phyloP scores from a whole-genome alignment of 768 basidiomycete genomes.

The Solioccasus polychromus region DNA sequence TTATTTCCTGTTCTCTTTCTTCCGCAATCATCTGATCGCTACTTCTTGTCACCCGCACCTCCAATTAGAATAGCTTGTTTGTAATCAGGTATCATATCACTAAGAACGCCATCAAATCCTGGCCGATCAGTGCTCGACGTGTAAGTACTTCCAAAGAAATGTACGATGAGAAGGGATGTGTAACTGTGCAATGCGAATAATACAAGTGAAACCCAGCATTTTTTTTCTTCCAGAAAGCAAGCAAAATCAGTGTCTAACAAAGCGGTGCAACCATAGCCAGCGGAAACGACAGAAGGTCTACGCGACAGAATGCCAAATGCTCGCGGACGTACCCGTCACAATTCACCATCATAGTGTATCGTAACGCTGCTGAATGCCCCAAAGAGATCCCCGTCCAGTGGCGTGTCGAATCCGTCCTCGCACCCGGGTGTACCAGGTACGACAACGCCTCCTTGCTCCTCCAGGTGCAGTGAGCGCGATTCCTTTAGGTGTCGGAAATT shows the following conservation, averaged over 20 bases:
- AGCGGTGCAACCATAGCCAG: slow-evolving; percentile 2
- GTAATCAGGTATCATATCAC: slow-evolving; percentile 32
- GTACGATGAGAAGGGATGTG: slow-evolving; percentile 15
- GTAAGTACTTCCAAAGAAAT: slow-evolving; percentile 25
- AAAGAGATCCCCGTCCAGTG: slow-evolving; percentile 66
- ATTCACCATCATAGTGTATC: slow-evolving; percentile 76
- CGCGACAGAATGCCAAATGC: slow-evolving; percentile 1
- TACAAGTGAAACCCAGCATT: slow-evolving; percentile 29
- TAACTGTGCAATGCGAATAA: slow-evolving; percentile 31
- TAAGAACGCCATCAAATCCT: slow-evolving; percentile 20
- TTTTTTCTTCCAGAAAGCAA: slow-evolving; percentile 22
- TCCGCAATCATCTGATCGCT: slow-evolving; percentile 10
- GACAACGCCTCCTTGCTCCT: slow-evolving; percentile 49
- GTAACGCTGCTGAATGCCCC: slow-evolving; percentile 90
- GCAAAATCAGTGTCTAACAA: slow-evolving; percentile 17
- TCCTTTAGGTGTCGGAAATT: slow-evolving; percentile 92
- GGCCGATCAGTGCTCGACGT: slow-evolving; percentile 18
- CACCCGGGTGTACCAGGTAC: slow-evolving; percentile 39
- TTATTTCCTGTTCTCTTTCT: slow-evolving; percentile 22
- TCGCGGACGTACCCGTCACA: slow-evolving; percentile 17
- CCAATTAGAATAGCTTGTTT: slow-evolving; percentile 30
- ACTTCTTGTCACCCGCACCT: slow-evolving; percentile 4
- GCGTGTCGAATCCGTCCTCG: slow-evolving; percentile 43
- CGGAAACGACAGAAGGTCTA: slow-evolving; percentile 17
- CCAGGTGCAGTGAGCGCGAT: slow-evolving; percentile 87